phyloP scores from a whole-genome alignment of 2,329 filamentous ascomycete genomes.

The Chalaropsis ovoidea region DNA sequence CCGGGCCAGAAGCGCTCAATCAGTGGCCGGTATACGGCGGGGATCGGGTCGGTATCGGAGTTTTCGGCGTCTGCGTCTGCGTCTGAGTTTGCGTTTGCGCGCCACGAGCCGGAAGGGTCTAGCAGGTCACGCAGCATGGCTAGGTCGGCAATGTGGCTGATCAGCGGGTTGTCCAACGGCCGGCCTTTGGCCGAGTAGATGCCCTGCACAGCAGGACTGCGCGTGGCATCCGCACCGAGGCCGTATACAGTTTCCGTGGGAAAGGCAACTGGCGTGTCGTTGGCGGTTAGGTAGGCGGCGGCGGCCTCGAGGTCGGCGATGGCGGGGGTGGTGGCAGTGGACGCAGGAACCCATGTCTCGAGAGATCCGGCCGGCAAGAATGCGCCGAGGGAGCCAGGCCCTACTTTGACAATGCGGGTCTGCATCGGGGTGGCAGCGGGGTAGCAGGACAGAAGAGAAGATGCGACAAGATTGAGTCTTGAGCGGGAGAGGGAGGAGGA shows the following conservation, averaged over 20 bases:
- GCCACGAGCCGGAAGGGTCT: constrained; percentile 28
- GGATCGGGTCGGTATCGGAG: constrained; percentile 43
- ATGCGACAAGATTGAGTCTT: constrained; percentile 10
- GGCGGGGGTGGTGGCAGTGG: constrained; percentile 24
- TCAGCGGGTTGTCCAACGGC: constrained; percentile 89
- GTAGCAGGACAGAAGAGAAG: neutral
- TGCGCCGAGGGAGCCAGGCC: constrained; percentile 31
- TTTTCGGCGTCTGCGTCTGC: constrained; percentile 3
- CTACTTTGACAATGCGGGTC: constrained; percentile 35
- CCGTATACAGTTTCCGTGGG: constrained; percentile 98
- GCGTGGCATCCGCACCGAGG: constrained; percentile 87
- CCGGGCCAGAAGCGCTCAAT: constrained; percentile 88
- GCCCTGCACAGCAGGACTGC: constrained; percentile 71
- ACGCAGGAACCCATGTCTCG: constrained; percentile 37
- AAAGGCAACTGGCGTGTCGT: constrained; percentile 75
- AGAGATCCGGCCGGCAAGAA: constrained; percentile 33
- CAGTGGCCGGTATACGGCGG: constrained; percentile 64
- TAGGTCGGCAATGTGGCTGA: constrained; percentile 79
- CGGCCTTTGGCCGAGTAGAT: constrained; percentile 87
- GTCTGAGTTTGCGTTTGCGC: constrained; percentile 20
- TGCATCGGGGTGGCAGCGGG: constrained; percentile 31
- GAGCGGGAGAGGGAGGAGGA: neutral
- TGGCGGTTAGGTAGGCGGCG: constrained; percentile 53
- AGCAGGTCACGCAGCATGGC: constrained; percentile 61
- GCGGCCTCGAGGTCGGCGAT: constrained; percentile 48